phyloP scores from a whole-genome alignment of 2,329 filamentous ascomycete species.

The Stagonosporopsis chrysanthemi region DNA sequence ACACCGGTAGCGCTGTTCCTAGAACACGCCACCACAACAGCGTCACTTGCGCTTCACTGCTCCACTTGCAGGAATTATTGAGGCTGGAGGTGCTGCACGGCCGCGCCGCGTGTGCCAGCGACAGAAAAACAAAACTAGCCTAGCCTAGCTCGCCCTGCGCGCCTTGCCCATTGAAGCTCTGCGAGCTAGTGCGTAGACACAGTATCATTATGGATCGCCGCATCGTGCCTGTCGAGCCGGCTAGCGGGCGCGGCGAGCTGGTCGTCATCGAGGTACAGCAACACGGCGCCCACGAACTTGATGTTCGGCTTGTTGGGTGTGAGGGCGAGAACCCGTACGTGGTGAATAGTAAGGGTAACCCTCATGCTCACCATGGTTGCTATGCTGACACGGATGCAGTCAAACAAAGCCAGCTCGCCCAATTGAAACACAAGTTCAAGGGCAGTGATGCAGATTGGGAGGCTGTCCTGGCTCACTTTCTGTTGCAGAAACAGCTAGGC shows the following conservation, averaged over 20 bases:
- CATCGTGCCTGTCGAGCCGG: constrained; percentile 64
- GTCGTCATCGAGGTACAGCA: constrained; percentile 68
- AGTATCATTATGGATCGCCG: constrained; percentile 26
- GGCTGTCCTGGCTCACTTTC: constrained; percentile 63
- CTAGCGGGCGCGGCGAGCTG: constrained; percentile 59
- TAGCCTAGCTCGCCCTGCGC: background rate
- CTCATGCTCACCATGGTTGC: constrained; percentile 19
- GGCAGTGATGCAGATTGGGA: constrained; percentile 68
- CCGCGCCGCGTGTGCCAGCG: constrained; percentile 5
- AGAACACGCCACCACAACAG: constrained; percentile 18
- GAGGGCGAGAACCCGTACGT: constrained; percentile 70
- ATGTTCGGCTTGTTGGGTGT: constrained; percentile 72
- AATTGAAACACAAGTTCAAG: constrained; percentile 46
- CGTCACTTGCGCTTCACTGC: constrained; percentile 19
- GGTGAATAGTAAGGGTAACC: constrained; percentile 61
- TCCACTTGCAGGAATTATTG: constrained; percentile 11
- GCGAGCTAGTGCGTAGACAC: constrained; percentile 1
- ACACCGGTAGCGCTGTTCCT: constrained; percentile 5
- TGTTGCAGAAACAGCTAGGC: constrained; percentile 57
- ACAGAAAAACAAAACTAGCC: constrained; percentile 2
- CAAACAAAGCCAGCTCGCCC: constrained; percentile 41
- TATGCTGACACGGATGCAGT: constrained; percentile 42
- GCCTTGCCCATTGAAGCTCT: constrained; percentile 10
- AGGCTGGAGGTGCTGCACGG: background rate
- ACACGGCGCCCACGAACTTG: constrained; percentile 60